Base-by-base conservation (phyloP, 768 basidiomycete species). In the Lyophyllum semitale region DNA sequence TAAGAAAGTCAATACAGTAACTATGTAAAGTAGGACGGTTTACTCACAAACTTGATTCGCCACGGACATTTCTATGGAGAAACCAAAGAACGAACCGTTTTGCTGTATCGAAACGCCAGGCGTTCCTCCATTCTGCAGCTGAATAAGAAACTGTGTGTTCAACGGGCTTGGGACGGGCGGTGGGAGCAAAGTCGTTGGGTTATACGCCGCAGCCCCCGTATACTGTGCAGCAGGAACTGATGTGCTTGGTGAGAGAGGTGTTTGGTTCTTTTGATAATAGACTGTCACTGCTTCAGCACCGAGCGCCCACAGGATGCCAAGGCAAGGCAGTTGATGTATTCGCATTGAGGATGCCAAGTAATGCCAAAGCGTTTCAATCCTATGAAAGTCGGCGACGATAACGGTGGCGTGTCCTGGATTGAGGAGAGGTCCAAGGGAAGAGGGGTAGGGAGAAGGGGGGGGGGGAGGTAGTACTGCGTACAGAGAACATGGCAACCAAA, bases 31-130 rank as follows among this genome's bases (percentile, higher is more conserved):
- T 29, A 2, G 4, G 1, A n/a, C n/a, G n/a, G n/a, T n/a, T n/a
- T n/a, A 78, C 82, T 69, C 61, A 84, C 83, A 70, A 45, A 85
- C 71, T 69, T 81, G 80, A 55, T 81, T 80, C 3, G 78, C 77
- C 8, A 87, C 82, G 18, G 83, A 84, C 73, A 87, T 76, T 67
- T 88, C 87, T 27, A 88, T 73, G 1, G 78, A 80, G 58, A 87
- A 87, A 0, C 86, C 86, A 48, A 84, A 66, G 54, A 79, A 79
- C 1, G 67, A 62, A 37, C 75, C 78, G 30, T 63, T 65, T 51
- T 75, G 74, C 1, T 45, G 46, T 7, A 56, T 41, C 17, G 58
- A 59, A 3, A 59, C 25, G 12, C 51, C 51, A 3, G 5, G 15
- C 3, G 59, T 56, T 30, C 58, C 58, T 35, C 59, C 59, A 57